A percentile compares a stretch with the other conserved stretches of the same genome.
These are phyloP conservation scores for Globisporangium cylindrosporum DNA, from an alignment of 352 stramenopile genomes.

Conservation along the genomic window DNA sequence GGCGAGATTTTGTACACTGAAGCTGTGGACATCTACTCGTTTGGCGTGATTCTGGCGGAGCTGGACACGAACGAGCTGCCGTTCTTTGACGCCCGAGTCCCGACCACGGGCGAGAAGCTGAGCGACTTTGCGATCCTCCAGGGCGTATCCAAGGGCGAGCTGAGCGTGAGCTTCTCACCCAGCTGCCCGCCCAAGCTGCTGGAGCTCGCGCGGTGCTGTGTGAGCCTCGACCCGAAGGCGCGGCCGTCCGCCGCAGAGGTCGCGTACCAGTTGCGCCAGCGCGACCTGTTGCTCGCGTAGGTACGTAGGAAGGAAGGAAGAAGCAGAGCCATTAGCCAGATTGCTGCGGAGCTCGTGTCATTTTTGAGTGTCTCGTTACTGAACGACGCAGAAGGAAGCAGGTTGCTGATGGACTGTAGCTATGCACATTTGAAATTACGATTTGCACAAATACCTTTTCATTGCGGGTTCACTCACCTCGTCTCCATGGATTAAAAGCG, in stretches of 20 bases:
- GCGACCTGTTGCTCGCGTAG: constrained; percentile 43
- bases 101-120: constrained; percentile 32
- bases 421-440: background rate
- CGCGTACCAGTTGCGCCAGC: constrained; percentile 58
- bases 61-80: constrained; percentile 69
- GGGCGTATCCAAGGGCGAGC: constrained; percentile 39
- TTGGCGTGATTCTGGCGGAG: constrained; percentile 67
- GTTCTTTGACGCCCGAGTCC: constrained; percentile 39
- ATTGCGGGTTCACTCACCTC: background rate
- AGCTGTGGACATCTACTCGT: constrained; percentile 66
- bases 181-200: constrained; percentile 45
- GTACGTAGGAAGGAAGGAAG: background rate
- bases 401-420: background rate
- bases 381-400: background rate
- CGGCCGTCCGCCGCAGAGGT: constrained; percentile 52
- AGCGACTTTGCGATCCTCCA: constrained; percentile 62
- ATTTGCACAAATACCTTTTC: background rate
- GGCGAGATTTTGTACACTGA: constrained; percentile 61
- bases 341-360: background rate
- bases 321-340: background rate
- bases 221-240: constrained; percentile 45
- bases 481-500: background rate
- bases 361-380: background rate
- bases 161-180: constrained; percentile 38
- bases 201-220: constrained; percentile 47